phyloP scores from a whole-genome alignment of 306 rosid genomes.

The Vicia faba region DNA sequence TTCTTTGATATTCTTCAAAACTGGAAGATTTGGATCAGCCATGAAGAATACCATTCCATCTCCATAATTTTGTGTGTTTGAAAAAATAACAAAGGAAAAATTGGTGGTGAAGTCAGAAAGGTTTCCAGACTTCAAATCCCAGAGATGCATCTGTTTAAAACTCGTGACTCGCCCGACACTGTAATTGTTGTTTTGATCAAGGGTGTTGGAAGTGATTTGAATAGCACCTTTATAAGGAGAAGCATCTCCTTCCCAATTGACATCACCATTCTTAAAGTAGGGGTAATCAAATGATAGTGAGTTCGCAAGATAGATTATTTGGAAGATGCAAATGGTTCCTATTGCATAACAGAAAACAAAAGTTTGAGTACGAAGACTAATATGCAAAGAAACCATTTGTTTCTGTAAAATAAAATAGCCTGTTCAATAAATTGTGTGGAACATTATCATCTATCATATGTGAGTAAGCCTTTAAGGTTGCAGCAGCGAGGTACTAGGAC shows the following conservation, averaged over 20 bases:
- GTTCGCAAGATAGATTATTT: neutral
- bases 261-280: conserved; percentile 24
- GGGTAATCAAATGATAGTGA: conserved; percentile 39
- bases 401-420: neutral
- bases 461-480: neutral
- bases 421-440: conserved; percentile 6
- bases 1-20: neutral
- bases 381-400: conserved; percentile 29
- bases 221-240: conserved; percentile 14
- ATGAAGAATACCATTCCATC: conserved; percentile 60
- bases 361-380: conserved; percentile 2
- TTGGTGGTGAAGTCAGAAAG: conserved; percentile 48
- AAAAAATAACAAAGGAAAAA: conserved; percentile 49
- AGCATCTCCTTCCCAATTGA: conserved; percentile 37
- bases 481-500: neutral
- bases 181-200: neutral
- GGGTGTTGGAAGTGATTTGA: conserved; percentile 35
- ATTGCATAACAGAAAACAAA: conserved; percentile 22
- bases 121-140: conserved; percentile 39
- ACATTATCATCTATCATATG: conserved; percentile 19
- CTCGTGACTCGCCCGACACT: conserved; percentile 47
- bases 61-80: neutral
- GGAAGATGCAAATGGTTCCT: conserved; percentile 20
- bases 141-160: conserved; percentile 39
- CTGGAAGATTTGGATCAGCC: conserved; percentile 41